Evolutionary conservation across 2,329 filamentous ascomycete genomes (phyloP).

Genomic region (Cercospora sp.): DNA sequence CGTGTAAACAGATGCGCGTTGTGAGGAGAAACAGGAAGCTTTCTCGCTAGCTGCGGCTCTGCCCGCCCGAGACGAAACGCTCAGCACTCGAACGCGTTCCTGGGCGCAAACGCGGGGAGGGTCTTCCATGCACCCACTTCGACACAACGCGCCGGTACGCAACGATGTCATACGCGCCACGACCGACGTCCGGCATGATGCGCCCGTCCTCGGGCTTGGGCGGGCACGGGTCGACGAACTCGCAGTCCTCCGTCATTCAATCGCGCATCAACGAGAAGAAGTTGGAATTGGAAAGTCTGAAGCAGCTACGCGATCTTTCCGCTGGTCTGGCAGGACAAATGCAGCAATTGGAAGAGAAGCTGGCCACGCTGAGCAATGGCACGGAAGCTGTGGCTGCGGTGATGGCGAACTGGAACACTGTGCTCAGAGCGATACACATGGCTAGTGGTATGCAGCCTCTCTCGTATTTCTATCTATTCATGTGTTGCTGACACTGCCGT

Average conservation of each 20-base stretch:
- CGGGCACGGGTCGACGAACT: constrained; percentile 20
- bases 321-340: constrained; percentile 77
- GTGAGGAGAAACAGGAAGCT: constrained; percentile 7
- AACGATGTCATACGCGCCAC: constrained; percentile 43
- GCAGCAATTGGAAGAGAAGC: constrained; percentile 75
- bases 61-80: neutral
- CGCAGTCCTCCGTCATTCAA: constrained; percentile 67
- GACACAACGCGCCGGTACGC: neutral
- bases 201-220: constrained; percentile 50
- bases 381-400: constrained; percentile 86
- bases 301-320: constrained; percentile 75
- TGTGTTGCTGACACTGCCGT: neutral
- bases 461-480: constrained; percentile 56
- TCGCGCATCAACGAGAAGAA: constrained; percentile 84
- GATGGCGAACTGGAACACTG: constrained; percentile 83
- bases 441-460: constrained; percentile 71
- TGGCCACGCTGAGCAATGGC: constrained; percentile 74
- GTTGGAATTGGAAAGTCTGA: constrained; percentile 75
- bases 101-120: neutral
- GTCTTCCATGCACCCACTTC: neutral
- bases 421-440: constrained; percentile 81
- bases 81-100: neutral
- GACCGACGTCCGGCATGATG: constrained; percentile 42
- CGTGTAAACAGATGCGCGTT: constrained; percentile 7
- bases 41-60: constrained; percentile 1